These are phyloP conservation scores for Apiospora phragmitis DNA, from an alignment of 2,329 filamentous ascomycete genomes.

Conservation along the genomic window DNA sequence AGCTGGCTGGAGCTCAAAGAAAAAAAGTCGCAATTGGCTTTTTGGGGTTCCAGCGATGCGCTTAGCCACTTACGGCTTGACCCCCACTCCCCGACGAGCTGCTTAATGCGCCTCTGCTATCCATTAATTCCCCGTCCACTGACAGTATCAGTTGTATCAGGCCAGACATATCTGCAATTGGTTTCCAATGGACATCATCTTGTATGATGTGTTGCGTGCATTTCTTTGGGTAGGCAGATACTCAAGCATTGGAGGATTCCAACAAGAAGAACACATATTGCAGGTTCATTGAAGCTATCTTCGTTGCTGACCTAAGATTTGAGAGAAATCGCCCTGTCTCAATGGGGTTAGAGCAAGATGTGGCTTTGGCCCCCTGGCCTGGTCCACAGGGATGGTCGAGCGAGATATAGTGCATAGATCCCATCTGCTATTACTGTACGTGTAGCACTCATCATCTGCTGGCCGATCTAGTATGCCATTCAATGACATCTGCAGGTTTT, in stretches of 20 bases:
- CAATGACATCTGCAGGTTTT: background rate
- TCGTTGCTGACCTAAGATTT: background rate
- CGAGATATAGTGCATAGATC: background rate
- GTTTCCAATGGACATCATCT: no score
- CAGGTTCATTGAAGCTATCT: background rate
- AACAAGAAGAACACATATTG: background rate
- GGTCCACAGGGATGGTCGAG: background rate
- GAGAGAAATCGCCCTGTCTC: background rate
- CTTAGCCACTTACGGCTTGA: background rate
- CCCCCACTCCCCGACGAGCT: background rate
- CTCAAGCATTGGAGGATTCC: no score
- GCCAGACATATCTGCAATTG: no score
- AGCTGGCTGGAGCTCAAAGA: slow-evolving; percentile 6
- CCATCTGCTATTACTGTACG: background rate
- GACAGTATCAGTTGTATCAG: no score
- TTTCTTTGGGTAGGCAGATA: no score
- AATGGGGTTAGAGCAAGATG: background rate
- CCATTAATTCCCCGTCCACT: background rate
- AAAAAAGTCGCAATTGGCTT: slow-evolving; percentile 9
- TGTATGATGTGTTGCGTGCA: no score
- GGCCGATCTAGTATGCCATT: background rate
- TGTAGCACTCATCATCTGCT: background rate
- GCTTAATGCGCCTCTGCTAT: slow-evolving; percentile 2
- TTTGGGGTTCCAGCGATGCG: background rate
- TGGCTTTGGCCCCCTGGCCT: no score